phyloP scores from a whole-genome alignment of 208 protist genomes.

The Angomonas deanei region DNA sequence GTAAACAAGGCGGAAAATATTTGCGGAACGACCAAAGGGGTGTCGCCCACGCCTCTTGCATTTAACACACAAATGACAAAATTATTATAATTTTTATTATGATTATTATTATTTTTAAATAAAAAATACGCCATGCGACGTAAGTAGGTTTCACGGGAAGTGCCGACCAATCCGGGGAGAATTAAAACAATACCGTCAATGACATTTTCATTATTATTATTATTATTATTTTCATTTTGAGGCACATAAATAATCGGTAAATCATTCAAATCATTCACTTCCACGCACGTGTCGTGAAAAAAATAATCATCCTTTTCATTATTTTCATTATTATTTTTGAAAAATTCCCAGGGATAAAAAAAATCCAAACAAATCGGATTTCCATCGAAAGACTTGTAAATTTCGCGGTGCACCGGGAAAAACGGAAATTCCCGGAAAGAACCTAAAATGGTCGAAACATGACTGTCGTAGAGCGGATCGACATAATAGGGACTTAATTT shows the following conservation, averaged over 20 bases:
- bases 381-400: slow-evolving; percentile 36
- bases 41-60: slow-evolving; percentile 51
- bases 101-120: slow-evolving; percentile 1
- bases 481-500: slow-evolving; percentile 19
- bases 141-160: slow-evolving; percentile 44
- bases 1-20: slow-evolving; percentile 60
- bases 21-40: slow-evolving; percentile 42
- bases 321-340: neutral
- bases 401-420: slow-evolving; percentile 26
- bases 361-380: slow-evolving; percentile 59
- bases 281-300: neutral
- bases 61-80: slow-evolving; percentile 38
- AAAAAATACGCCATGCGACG: slow-evolving; percentile 34
- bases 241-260: neutral
- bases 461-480: slow-evolving; percentile 47
- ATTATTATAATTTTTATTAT: slow-evolving; percentile 6
- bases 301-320: neutral
- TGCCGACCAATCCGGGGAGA: slow-evolving; percentile 53
- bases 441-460: slow-evolving; percentile 55
- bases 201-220: neutral
- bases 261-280: neutral
- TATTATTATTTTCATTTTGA: neutral
- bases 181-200: slow-evolving; percentile 41
- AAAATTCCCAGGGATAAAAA: slow-evolving; percentile 14
- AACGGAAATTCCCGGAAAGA: slow-evolving; percentile 21